Evolutionary conservation across 2,329 filamentous ascomycete genomes (phyloP).

Genomic region (Alternaria brassicae): DNA sequence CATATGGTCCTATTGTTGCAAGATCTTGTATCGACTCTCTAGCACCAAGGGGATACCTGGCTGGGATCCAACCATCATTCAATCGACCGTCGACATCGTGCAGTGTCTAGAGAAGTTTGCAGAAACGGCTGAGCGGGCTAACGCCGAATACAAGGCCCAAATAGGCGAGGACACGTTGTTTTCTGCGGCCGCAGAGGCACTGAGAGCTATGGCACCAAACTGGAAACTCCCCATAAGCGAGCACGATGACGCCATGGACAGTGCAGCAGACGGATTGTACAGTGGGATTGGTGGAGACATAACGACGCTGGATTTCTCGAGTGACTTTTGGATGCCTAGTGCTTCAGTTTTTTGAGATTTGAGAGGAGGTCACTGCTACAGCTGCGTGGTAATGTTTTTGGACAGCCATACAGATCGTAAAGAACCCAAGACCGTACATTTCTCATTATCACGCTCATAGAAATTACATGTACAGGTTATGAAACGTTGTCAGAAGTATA

Average conservation of each 20-base stretch:
- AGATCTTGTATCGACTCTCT: slow-evolving; percentile 19
- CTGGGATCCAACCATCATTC: slow-evolving; percentile 23
- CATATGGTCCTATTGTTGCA: slow-evolving; percentile 23
- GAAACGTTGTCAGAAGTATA: neutral
- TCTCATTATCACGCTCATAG: neutral
- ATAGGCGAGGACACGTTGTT: slow-evolving; percentile 27
- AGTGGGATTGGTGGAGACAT: slow-evolving; percentile 9
- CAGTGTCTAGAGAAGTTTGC: slow-evolving; percentile 19
- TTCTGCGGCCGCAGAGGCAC: slow-evolving; percentile 17
- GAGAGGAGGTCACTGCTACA: neutral
- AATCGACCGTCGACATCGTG: slow-evolving; percentile 16
- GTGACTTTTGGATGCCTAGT: slow-evolving; percentile 26
- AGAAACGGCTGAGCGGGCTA: slow-evolving; percentile 11
- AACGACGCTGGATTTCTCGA: slow-evolving; percentile 21
- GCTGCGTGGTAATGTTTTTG: neutral
- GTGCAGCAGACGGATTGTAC: neutral
- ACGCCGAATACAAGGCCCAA: slow-evolving; percentile 15
- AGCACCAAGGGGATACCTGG: slow-evolving; percentile 19
- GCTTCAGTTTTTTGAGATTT: slow-evolving; percentile 12
- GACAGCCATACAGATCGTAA: neutral
- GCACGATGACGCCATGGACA: neutral
- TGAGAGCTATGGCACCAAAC: slow-evolving; percentile 19
- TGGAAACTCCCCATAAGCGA: slow-evolving; percentile 11
- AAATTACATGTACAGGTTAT: neutral
- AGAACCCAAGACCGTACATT: neutral